Evolutionary conservation across 2,329 filamentous ascomycete species (phyloP), one percentile per base, ranked within the genome.

Genomic region (Bipolaris oryzae): DNA sequence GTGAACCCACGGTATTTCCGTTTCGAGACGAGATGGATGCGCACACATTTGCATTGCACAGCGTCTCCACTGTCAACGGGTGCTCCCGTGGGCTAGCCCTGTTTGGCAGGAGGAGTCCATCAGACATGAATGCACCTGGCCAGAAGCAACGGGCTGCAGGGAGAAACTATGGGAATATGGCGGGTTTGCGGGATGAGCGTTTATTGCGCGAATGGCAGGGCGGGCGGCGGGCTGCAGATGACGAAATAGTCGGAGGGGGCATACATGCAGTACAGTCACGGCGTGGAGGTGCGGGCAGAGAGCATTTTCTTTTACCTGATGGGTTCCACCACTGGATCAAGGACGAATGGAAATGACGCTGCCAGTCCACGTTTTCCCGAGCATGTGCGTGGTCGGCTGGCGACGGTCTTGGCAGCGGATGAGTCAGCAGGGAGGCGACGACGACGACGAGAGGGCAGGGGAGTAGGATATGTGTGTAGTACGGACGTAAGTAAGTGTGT

Each of bases 21-120:
- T 20, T 58, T 57, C 38, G 28, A 59, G 58, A 54, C 60, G 50
- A 34, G 50, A 55, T 56, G n/a, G 52, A 61, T 31, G 28, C 4
- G 28, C 61, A 44, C 46, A 54, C 33, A 50, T 44, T 42, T 31
- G 28, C 28, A 31, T 13, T 31, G 15, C 20, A 23, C 47, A 7
- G 21, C 20, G 49, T 61, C 55, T 57, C 61, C 55, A 48, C 45
- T 10, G 16, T 28, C 5, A 16, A 61, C 66, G 67, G 67, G 37
- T 62, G 51, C 63, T 68, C 67, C 67, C 67, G 67, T 37, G 42
- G 46, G 35, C 61, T 69, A 69, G 48, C 60, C 59, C 23, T 45
- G 50, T 60, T 50, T 37, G 55, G 38, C 31, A 18, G 51, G 10
- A 35, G 42, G 28, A 11, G 16, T 16, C 35, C 16, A 37, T 34